Percentiles rank a stretch among this genome's conserved stretches.
Conservation (phyloP, 202 grass and related monocot species). For the Panicum hallii region DNA sequence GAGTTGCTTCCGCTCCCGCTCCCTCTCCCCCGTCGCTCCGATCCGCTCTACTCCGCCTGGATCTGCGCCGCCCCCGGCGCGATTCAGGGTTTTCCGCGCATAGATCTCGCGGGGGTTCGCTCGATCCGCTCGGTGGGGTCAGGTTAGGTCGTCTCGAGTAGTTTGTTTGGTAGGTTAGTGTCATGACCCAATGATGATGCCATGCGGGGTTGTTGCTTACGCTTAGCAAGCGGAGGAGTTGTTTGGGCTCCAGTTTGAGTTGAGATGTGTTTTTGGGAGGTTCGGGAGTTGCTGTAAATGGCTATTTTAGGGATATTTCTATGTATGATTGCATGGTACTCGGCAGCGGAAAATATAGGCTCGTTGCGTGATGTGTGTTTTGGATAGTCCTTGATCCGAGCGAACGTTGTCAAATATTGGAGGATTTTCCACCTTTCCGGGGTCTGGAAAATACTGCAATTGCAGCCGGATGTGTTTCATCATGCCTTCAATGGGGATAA, state of each 20-base stretch:
- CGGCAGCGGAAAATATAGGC: background rate
- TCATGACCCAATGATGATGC: too few relatives aligned
- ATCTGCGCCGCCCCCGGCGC: background rate
- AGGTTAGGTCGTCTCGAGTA: background rate
- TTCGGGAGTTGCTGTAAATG: background rate
- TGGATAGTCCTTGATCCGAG: background rate
- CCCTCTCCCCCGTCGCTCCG: background rate
- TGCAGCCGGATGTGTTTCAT: background rate
- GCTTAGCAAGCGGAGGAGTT: constrained; percentile 16
- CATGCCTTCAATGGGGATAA: background rate
- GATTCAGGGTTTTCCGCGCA: background rate
- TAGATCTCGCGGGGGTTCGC: constrained; percentile 5
- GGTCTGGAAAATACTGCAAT: background rate
- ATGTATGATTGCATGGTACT: background rate
- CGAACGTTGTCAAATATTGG: background rate
- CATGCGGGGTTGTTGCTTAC: background rate
- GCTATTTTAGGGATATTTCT: constrained; percentile 50
- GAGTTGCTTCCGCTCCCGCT: constrained; percentile 6
- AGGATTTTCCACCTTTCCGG: background rate
- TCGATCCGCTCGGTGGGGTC: constrained; percentile 25
- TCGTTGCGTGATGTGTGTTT: background rate
- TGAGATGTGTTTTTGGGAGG: background rate
- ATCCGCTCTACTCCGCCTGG: constrained; percentile 8
- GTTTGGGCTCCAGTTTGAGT: constrained; percentile 1
- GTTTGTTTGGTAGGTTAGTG: constrained; percentile 3